Base-by-base conservation (phyloP, 164 flowering plant genomes). In the Umbilicus rupestris region DNA sequence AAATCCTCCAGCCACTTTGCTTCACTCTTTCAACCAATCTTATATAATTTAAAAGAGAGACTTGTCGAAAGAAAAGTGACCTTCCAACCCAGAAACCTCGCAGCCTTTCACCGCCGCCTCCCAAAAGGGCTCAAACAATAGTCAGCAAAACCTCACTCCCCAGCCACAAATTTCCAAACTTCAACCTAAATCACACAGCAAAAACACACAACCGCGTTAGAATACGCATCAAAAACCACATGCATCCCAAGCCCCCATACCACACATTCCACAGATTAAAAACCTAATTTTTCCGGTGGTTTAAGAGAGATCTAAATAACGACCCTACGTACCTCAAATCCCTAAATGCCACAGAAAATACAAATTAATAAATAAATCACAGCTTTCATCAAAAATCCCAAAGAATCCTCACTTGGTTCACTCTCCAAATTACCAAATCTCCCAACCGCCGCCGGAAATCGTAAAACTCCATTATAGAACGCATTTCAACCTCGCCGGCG, bases 1-100 rank as follows among this genome's bases (percentile, higher is more conserved):
- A 52, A 52, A 55, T 55, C 60, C 60, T n/a, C 60, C 24, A 55
- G 60, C 60, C 31, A 28, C 60, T 55, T 55, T 55, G 60, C 60
- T 55, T 22, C 33, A 55, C 17, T 55, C 33, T 55, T 26, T 22
- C 31, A 26, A 12, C 17, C 28, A 55, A 55, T 28, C 60, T 28
- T 12, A 24, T 30, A 26, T 17, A 55, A 26, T 2, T 11, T 49
- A 11, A 49, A 49, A n/a, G 10, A n/a, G 22, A 50, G 12, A 12
- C 33, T 0, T 26, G 14, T 11, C 60, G 14, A 28, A 16, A 28
- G 19, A 55, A 29, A 41, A 55, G 5, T 26, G 33, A 28, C 33
- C 31, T 55, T 14, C 14, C 33, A 5, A 26, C 60, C 31, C 12
- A 55, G 28, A 55, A 55, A 10, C 19, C 33, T 30, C 15, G 1